Percentiles rank a stretch among this genome's conserved stretches.
These are phyloP conservation scores for Takashimella tepidaria DNA, from an alignment of 1,284 basidiomycete species.

Conservation along the genomic window DNA sequence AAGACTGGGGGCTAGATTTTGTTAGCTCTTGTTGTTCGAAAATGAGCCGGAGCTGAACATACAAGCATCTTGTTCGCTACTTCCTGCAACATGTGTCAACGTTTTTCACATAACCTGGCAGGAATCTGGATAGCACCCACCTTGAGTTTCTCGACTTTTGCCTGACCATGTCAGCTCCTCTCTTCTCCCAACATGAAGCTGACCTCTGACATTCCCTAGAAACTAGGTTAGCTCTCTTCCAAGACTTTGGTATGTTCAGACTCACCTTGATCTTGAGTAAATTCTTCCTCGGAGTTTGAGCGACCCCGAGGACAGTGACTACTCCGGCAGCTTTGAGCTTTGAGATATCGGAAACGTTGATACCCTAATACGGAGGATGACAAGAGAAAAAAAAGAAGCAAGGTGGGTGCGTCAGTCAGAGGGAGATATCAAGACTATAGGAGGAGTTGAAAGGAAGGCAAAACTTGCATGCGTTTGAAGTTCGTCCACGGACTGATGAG, in stretches of 20 bases:
- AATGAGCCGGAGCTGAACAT: conserved; percentile 3
- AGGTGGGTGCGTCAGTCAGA: background rate
- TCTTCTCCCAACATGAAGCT: too few relatives aligned
- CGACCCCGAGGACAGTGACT: conserved; percentile 51
- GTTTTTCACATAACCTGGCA: too few relatives aligned
- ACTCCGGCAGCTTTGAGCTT: conserved; percentile 70
- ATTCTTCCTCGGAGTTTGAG: conserved; percentile 70
- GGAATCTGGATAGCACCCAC: conserved; percentile 45
- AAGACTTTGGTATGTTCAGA: conserved; percentile 54
- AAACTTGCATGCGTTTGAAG: conserved; percentile 74
- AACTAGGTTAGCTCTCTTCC: conserved; percentile 45
- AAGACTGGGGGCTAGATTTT: conserved; percentile 70
- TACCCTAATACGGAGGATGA: conserved; percentile 58
- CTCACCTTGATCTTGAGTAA: conserved; percentile 83
- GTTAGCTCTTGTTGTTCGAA: background rate
- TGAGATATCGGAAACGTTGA: conserved; percentile 86
- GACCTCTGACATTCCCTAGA: background rate
- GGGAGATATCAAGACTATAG: background rate
- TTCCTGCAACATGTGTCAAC: conserved; percentile 55
- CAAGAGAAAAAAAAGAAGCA: background rate
- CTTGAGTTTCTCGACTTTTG: conserved; percentile 94
- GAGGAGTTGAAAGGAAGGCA: conserved; percentile 1
- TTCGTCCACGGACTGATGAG: conserved; percentile 75
- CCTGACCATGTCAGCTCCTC: conserved; percentile 45
- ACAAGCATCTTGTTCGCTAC: conserved; percentile 78